Percentiles rank a stretch among this genome's conserved stretches.
These are phyloP conservation scores for Lolium perenne DNA, from an alignment of 176 grass and related monocot genomes.

Conservation along the genomic window DNA sequence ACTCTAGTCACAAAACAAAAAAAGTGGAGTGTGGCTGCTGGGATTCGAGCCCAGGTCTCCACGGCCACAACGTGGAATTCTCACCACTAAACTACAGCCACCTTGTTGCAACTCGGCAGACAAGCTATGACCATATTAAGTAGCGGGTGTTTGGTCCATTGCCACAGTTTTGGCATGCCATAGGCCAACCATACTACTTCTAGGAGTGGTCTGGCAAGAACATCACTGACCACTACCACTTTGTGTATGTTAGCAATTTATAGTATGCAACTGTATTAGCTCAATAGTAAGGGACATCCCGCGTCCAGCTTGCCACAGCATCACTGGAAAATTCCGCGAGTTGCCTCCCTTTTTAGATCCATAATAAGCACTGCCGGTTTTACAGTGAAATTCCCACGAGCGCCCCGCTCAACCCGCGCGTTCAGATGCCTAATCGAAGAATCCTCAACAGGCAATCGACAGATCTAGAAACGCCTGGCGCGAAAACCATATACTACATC, in stretches of 20 bases:
- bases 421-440: background rate
- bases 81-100: constrained; percentile 94
- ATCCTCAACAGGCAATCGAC: background rate
- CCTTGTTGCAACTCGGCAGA: background rate
- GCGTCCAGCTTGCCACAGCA: no score
- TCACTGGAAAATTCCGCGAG: no score
- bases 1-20: no score
- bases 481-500: background rate
- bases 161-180: background rate
- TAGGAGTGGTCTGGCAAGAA: background rate
- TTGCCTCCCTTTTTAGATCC: background rate
- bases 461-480: background rate
- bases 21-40: background rate
- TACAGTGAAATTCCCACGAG: background rate
- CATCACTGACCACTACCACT: background rate
- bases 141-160: background rate
- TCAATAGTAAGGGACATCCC: no score
- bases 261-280: background rate
- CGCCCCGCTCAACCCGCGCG: no score
- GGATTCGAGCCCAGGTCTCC: constrained; percentile 66
- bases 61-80: constrained; percentile 97
- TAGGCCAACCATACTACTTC: background rate
- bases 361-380: background rate
- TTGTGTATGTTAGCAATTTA: background rate
- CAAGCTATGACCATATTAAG: no score